Conservation (phyloP, 192 early-diverging fungal genomes). For the Backusella morwellensis region DNA sequence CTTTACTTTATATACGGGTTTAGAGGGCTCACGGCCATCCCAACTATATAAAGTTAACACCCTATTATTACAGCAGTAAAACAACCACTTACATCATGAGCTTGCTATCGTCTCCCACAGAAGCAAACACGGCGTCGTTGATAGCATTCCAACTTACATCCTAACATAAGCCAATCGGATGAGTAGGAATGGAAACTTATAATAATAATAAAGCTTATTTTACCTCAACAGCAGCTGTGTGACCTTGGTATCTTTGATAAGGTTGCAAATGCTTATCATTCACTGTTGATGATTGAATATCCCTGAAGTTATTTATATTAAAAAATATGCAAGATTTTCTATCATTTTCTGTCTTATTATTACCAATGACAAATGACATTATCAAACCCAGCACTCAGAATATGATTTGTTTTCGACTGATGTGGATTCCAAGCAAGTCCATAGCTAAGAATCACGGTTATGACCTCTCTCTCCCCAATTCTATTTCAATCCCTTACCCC, state of each 20-base stretch:
- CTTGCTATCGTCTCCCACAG: slow-evolving; percentile 93
- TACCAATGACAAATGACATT: slow-evolving; percentile 88
- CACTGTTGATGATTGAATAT: slow-evolving; percentile 74
- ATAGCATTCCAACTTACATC: slow-evolving; percentile 93
- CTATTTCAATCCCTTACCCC: slow-evolving; percentile 58
- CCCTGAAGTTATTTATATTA: slow-evolving; percentile 45
- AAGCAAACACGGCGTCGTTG: slow-evolving; percentile 88
- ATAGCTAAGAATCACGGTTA: slow-evolving; percentile 50
- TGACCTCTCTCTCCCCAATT: neutral
- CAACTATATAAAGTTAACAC: slow-evolving; percentile 54
- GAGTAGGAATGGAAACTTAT: neutral
- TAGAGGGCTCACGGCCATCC: slow-evolving; percentile 80
- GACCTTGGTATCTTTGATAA: slow-evolving; percentile 73
- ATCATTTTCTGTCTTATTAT: neutral
- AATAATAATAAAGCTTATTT: neutral
- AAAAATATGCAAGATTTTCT: neutral
- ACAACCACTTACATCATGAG: slow-evolving; percentile 69
- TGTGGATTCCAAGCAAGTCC: slow-evolving; percentile 91
- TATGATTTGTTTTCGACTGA: slow-evolving; percentile 58
- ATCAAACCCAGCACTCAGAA: slow-evolving; percentile 92
- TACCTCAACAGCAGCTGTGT: slow-evolving; percentile 90
- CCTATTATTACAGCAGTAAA: no score
- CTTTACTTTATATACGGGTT: slow-evolving; percentile 72
- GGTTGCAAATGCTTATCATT: slow-evolving; percentile 76
- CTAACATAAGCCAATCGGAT: slow-evolving; percentile 31